Evolutionary conservation across 495 filamentous ascomycete genomes (phyloP).

Genomic region (Evernia prunastri): DNA sequence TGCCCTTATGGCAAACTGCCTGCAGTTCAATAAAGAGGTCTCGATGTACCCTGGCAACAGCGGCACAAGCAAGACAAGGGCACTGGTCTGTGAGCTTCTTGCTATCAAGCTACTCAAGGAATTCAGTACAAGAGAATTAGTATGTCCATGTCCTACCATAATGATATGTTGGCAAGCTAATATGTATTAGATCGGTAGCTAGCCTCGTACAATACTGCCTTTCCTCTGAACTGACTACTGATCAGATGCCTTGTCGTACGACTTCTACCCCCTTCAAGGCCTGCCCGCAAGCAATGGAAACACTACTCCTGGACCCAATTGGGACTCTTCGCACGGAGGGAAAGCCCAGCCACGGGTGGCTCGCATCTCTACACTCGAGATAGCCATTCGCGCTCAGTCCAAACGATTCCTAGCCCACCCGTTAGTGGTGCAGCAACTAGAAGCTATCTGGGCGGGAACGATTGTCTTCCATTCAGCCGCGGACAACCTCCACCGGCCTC

Average conservation of each 20-base stretch:
- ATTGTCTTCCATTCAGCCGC: conserved; percentile 86
- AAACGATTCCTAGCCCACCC: conserved; percentile 88
- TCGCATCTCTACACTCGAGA: conserved; percentile 80
- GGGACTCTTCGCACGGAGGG: conserved; percentile 31
- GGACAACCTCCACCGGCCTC: conserved; percentile 67
- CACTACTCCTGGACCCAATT: conserved; percentile 31
- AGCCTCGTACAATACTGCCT: background rate
- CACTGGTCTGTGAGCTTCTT: conserved; percentile 84
- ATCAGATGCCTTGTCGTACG: conserved; percentile 86
- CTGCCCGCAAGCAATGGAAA: conserved; percentile 40
- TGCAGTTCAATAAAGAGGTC: conserved; percentile 86
- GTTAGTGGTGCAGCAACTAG: conserved; percentile 81
- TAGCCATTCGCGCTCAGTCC: conserved; percentile 82
- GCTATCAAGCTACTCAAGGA: conserved; percentile 85
- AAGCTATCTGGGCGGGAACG: conserved; percentile 92
- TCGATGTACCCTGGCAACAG: conserved; percentile 74
- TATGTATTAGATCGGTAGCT: conserved; percentile 23
- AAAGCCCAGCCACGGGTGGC: conserved; percentile 48
- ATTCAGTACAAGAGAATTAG: conserved; percentile 76
- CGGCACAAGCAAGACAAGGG: conserved; percentile 72
- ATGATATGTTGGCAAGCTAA: conserved; percentile 18
- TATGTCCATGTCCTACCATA: conserved; percentile 14
- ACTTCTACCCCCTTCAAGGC: conserved; percentile 87
- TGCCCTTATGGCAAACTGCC: conserved; percentile 82
- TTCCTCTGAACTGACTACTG: conserved; percentile 15